These are phyloP conservation scores for Poronia punctata DNA, from an alignment of 495 filamentous ascomycete genomes.

Conservation along the genomic window DNA sequence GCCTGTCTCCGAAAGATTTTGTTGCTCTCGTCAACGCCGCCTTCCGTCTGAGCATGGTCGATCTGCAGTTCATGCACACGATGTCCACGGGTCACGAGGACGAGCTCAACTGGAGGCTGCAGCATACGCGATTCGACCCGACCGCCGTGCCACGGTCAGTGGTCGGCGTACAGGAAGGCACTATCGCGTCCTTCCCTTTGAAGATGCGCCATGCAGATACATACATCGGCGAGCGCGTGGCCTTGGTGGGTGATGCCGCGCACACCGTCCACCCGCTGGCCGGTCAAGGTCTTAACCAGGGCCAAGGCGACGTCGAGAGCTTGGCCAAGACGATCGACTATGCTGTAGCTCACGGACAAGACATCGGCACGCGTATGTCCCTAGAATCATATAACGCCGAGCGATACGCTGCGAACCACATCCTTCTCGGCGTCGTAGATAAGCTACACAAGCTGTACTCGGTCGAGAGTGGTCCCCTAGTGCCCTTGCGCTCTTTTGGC, in stretches of 20 bases:
- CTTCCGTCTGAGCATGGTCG: slow-evolving; percentile 72
- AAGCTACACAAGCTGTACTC: slow-evolving; percentile 90
- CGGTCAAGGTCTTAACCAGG: slow-evolving; percentile 91
- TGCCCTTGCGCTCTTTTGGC: slow-evolving; percentile 69
- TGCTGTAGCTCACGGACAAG: slow-evolving; percentile 74
- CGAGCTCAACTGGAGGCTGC: slow-evolving; percentile 74
- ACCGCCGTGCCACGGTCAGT: slow-evolving; percentile 43
- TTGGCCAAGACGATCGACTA: slow-evolving; percentile 66
- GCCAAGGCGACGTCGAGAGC: slow-evolving; percentile 76
- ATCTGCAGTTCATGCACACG: slow-evolving; percentile 74
- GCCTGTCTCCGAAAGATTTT: slow-evolving; percentile 63
- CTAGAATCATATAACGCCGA: slow-evolving; percentile 74
- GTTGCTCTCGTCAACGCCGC: slow-evolving; percentile 86
- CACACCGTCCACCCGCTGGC: slow-evolving; percentile 93
- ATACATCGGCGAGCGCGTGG: slow-evolving; percentile 82
- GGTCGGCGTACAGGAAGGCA: slow-evolving; percentile 65
- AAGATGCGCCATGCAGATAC: slow-evolving; percentile 85
- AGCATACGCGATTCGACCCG: slow-evolving; percentile 53
- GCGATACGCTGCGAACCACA: slow-evolving; percentile 73
- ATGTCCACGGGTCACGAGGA: slow-evolving; percentile 54
- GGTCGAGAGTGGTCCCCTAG: slow-evolving; percentile 64
- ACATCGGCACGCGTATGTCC: slow-evolving; percentile 65
- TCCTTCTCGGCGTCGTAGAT: slow-evolving; percentile 84
- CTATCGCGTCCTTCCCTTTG: slow-evolving; percentile 84
- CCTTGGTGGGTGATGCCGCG: slow-evolving; percentile 87